Conservation (phyloP, 2,329 filamentous ascomycete genomes). For the Colletotrichum sansevieriae region DNA sequence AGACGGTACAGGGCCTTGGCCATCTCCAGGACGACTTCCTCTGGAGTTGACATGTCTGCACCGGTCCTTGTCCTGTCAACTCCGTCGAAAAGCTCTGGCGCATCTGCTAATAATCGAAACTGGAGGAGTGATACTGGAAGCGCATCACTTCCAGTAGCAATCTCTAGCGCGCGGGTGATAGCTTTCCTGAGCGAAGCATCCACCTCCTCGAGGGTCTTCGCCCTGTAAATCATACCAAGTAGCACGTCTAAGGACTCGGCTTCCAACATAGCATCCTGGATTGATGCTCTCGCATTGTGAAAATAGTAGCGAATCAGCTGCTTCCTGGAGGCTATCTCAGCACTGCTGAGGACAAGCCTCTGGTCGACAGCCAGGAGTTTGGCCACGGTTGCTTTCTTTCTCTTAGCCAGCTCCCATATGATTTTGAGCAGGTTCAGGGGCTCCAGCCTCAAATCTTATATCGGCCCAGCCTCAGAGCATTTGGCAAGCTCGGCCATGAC, state of each 20-base stretch:
- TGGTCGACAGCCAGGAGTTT: not conserved
- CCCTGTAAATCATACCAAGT: not conserved
- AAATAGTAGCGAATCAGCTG: not conserved
- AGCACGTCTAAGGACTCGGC: not conserved
- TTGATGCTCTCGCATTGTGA: not conserved
- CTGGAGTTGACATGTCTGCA: not conserved
- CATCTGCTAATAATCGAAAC: not conserved
- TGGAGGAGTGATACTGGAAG: not conserved
- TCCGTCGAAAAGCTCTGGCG: not conserved
- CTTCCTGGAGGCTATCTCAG: not conserved
- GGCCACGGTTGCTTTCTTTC: not conserved
- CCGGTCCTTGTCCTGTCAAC: not conserved
- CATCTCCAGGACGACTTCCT: constrained; percentile 3
- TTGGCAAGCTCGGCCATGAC: not conserved
- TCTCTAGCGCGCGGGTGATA: not conserved
- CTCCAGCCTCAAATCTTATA: not conserved
- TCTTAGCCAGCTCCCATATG: not conserved
- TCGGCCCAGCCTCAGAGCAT: not conserved
- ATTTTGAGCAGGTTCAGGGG: not conserved
- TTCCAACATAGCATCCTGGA: not conserved
- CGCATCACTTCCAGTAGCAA: not conserved
- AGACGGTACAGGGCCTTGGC: not conserved
- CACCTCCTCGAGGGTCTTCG: not conserved
- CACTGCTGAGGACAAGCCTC: not conserved
- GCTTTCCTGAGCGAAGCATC: not conserved